These are phyloP conservation scores for Amoebophrya sp. DNA, from an alignment of 169 alveolate species.

Conservation along the genomic window DNA sequence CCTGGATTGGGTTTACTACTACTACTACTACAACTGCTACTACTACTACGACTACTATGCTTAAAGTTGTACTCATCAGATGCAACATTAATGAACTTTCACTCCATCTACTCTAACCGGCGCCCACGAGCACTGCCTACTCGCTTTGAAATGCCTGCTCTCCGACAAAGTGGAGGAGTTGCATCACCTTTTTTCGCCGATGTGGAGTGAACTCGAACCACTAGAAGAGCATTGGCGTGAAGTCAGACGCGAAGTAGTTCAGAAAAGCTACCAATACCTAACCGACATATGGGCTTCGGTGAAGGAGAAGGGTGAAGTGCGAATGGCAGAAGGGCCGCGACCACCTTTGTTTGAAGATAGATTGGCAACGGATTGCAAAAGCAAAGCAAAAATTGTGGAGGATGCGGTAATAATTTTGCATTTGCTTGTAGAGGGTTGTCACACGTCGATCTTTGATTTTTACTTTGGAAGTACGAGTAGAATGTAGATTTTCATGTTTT, in stretches of 20 bases:
- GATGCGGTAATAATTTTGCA: too few relatives aligned
- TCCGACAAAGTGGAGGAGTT: not conserved
- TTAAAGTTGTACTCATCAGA: too few relatives aligned
- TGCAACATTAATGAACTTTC: too few relatives aligned
- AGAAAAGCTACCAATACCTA: not conserved
- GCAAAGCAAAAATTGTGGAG: not conserved
- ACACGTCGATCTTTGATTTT: too few relatives aligned
- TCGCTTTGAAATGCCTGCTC: not conserved
- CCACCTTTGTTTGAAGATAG: not conserved
- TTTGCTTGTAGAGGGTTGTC: too few relatives aligned
- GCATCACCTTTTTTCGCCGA: not conserved
- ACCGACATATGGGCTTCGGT: not conserved
- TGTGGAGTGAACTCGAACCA: not conserved
- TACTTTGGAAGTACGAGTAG: too few relatives aligned
- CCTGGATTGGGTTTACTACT: too few relatives aligned
- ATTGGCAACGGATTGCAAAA: not conserved
- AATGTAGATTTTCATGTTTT: too few relatives aligned
- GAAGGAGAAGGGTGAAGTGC: not conserved
- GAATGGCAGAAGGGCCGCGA: not conserved
- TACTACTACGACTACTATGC: too few relatives aligned
- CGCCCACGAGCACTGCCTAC: constrained; percentile 20
- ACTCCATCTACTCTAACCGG: too few relatives aligned
- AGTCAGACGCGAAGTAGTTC: not conserved
- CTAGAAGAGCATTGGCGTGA: not conserved
- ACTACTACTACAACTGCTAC: too few relatives aligned